Base-by-base conservation (phyloP, 2,329 filamentous ascomycete genomes). In the Paraphaeosphaeria minitans region DNA sequence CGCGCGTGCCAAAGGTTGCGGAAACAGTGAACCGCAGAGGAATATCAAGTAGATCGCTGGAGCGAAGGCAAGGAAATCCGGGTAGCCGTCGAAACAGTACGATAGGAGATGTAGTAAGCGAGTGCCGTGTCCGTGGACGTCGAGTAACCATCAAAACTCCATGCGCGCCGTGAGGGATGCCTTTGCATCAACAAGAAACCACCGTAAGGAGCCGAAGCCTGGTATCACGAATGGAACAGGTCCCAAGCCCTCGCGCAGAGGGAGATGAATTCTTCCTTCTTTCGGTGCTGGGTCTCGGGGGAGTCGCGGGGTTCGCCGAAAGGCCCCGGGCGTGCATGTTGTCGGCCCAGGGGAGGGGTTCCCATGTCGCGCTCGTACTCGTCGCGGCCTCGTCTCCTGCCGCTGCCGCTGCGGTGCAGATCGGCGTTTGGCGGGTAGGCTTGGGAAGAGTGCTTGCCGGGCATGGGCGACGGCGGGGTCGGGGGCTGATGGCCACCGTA, bases 201-300 rank as follows among this genome's bases (percentile, higher is more conserved):
- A 55, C 59, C 52, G 45, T 59, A 63, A 48, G 50, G 58, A 48
- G 62, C 55, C 55, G 41, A 62, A 45, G 61, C 56, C 58, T 51
- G 52, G 57, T 58, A 63, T 72, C 63, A 97, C 62, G 93, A 97
- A 81, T 98, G 95, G 78, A 98, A 97, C 29, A 99, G 79, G 80
- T 99, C 95, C 95, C 95, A 99, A 9, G 95, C 95, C 71, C 92
- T 84, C 66, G 92, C 88, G 75, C 94, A 97, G 51, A 98, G 81
- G 56, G 85, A 83, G 64, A 99, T 81, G 73, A 99, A 99, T 75
- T 97, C 92, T 45, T 97, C 93, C 74, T 93, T 93, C 86, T 98
- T 98, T 72, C 86, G 89, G 68, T 87, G 84, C 75, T 92, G 89
- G 6, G 88, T 92, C 68, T 95, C 93, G 8, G 91, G 92, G 65